Base-by-base conservation (phyloP, 1,284 basidiomycete genomes). In the Malassezia cuniculi region DNA sequence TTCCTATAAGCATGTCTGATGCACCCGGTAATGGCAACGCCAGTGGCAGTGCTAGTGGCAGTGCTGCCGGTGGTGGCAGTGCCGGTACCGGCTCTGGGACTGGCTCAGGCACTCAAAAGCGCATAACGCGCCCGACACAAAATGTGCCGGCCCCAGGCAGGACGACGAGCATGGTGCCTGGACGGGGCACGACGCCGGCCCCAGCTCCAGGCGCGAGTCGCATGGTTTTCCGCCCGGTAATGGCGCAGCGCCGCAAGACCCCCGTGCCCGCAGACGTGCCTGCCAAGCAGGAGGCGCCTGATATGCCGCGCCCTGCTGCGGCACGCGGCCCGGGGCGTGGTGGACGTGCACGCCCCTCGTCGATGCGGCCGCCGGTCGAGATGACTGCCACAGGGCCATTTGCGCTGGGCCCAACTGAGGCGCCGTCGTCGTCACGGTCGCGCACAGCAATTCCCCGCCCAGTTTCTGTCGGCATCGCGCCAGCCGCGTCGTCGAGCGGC, bases 341-440 rank as follows among this genome's bases (percentile, higher is more conserved):
- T 36, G 9, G 39, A 39, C n/a, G n/a, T n/a, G n/a, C n/a, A n/a
- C n/a, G n/a, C n/a, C n/a, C n/a, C n/a, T n/a, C n/a, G 9, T 41
- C 49, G 35, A 45, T 47, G 25, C 45, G 52, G 7, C 45, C 50
- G 20, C 32, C 38, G 47, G 83, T 86, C 3, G 54, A 61, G 79
- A 74, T 94, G 52, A 84, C 86, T 10, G 87, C 81, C 20, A 86
- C 86, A 11, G 81, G 82, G 5, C 86, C 83, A 9, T 83, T 90
- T 68, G 87, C 93, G 63, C 76, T 78, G 31, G 78, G 87, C 31
- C 81, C 85, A 4, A 46, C 47, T 2, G 26, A 33, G 6, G 26
- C 27, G 72, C 74, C 76, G 41, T 72, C 74, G 1, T 68, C 77
- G 15, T 83, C 89, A 42, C 36, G 36, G 73, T 81, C 68, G 80